Evolutionary conservation across 306 rosid species (phyloP).

Genomic region (Neltuma alba): DNA sequence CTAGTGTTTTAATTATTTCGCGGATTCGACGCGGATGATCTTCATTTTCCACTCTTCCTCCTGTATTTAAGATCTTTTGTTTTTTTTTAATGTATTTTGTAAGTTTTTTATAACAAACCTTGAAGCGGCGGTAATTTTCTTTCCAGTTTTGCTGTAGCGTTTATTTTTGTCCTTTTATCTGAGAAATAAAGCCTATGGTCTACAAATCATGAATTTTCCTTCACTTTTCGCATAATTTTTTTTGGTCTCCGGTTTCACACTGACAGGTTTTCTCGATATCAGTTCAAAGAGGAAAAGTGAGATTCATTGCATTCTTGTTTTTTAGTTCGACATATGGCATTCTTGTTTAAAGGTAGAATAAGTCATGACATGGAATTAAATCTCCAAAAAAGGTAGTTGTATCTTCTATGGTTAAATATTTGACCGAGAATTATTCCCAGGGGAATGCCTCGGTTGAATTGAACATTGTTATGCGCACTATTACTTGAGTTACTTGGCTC

Average conservation of each 20-base stretch:
- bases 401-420: neutral
- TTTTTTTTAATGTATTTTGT: neutral
- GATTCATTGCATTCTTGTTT: conserved; percentile 2
- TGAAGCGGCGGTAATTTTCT: neutral
- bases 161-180: neutral
- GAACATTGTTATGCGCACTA: neutral
- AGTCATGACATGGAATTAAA: neutral
- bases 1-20: neutral
- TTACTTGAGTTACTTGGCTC: neutral
- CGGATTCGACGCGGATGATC: neutral
- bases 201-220: neutral
- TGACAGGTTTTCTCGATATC: neutral
- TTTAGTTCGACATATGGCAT: neutral
- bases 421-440: neutral
- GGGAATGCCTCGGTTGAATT: neutral
- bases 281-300: conserved; percentile 8
- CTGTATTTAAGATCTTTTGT: neutral
- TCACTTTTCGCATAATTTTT: neutral
- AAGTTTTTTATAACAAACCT: neutral
- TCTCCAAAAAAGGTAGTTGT: neutral
- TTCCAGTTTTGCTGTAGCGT: neutral
- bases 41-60: neutral
- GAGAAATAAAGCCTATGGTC: neutral
- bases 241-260: neutral
- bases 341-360: neutral